Conservation (phyloP, 2,329 filamentous ascomycete genomes). For the Esteya vermicola region DNA sequence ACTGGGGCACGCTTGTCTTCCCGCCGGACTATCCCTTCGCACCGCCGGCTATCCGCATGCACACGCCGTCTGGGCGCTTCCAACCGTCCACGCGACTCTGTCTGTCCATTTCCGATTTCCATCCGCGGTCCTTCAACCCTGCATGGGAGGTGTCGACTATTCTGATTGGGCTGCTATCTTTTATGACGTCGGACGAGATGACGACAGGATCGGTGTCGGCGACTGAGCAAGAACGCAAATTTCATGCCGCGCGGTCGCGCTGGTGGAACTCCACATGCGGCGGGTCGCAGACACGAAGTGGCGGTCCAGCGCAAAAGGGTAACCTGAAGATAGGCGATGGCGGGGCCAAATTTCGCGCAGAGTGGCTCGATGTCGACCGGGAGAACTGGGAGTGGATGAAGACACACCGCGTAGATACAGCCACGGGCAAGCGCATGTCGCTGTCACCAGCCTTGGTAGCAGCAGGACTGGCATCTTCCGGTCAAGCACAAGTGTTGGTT, state of each 20-base stretch:
- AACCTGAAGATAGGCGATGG: conserved; percentile 88
- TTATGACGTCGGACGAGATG: conserved; percentile 99
- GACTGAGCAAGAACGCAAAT: conserved; percentile 60
- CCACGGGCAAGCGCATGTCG: conserved; percentile 47
- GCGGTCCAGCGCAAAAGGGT: conserved; percentile 43
- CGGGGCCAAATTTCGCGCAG: conserved; percentile 72
- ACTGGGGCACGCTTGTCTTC: conserved; percentile 95
- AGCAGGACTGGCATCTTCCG: neutral
- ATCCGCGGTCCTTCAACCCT: conserved; percentile 95
- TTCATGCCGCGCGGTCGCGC: conserved; percentile 60
- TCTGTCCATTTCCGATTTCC: conserved; percentile 92
- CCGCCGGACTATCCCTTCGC: conserved; percentile 95
- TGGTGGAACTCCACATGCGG: conserved; percentile 98
- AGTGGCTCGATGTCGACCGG: conserved; percentile 80
- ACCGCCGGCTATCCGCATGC: conserved; percentile 95
- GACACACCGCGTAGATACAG: conserved; percentile 62
- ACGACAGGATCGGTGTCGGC: conserved; percentile 82
- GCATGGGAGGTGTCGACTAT: conserved; percentile 98
- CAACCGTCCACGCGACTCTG: conserved; percentile 85
- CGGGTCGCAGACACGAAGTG: conserved; percentile 49
- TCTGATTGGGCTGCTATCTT: conserved; percentile 80
- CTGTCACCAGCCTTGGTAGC: conserved; percentile 28
- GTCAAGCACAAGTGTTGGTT: neutral
- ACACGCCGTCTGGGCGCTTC: conserved; percentile 91
- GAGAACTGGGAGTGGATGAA: conserved; percentile 92